phyloP scores from a whole-genome alignment of 202 grass and related monocot genomes.

The Saccharum hybrid region DNA sequence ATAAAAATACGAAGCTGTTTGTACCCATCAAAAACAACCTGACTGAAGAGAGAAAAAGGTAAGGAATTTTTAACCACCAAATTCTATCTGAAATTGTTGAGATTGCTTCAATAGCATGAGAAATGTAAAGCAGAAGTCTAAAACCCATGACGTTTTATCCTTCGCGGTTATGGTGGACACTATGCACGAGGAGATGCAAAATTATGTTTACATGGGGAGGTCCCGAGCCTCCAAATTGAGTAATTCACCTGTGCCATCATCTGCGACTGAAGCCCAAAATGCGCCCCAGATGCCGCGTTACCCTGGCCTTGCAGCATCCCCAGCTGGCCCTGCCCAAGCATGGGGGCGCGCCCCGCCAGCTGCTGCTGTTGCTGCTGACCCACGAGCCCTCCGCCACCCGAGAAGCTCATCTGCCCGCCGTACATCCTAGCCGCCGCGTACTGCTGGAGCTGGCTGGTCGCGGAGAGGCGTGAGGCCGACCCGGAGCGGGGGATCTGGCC shows the following conservation, averaged over 20 bases:
- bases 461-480: conserved; percentile 49
- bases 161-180: background rate
- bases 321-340: conserved; percentile 74
- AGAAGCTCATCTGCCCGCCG: conserved; percentile 78
- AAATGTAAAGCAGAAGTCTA: background rate
- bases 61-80: conserved; percentile 6
- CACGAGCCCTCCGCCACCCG: conserved; percentile 50
- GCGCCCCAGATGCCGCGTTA: conserved; percentile 50
- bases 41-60: conserved; percentile 13
- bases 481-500: conserved; percentile 65
- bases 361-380: conserved; percentile 75
- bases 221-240: conserved; percentile 32
- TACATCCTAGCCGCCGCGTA: conserved; percentile 77
- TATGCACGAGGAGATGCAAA: background rate
- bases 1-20: conserved; percentile 1
- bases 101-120: background rate
- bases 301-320: conserved; percentile 83
- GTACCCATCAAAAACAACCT: conserved; percentile 1
- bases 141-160: background rate
- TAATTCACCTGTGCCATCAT: conserved; percentile 81
- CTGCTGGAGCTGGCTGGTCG: conserved; percentile 58
- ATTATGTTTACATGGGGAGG: conserved; percentile 5
- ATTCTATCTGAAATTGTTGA: conserved; percentile 14
- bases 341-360: conserved; percentile 60
- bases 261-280: conserved; percentile 77